A percentile compares a stretch with the other conserved stretches of the same genome.
Evolutionary conservation across 352 stramenopile species (phyloP).

Genomic region (Phytophthora rubi): DNA sequence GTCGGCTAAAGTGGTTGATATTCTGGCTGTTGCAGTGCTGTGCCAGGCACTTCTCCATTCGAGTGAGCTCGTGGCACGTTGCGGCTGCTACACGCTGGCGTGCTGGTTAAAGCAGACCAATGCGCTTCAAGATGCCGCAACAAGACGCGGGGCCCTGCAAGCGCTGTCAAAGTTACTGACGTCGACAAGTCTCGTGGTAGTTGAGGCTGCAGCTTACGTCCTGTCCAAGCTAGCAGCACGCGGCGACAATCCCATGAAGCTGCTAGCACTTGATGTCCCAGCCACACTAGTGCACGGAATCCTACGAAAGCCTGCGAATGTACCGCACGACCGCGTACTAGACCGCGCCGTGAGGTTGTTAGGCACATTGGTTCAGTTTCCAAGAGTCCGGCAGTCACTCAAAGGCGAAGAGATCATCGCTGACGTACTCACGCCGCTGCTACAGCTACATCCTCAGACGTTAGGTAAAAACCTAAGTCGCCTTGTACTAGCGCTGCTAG

Average conservation of each 20-base stretch:
- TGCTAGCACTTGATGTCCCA: constrained; percentile 66
- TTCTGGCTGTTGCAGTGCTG: constrained; percentile 62
- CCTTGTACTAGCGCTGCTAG: constrained; percentile 61
- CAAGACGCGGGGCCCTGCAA: constrained; percentile 47
- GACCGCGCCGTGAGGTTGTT: constrained; percentile 69
- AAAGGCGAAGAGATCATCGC: constrained; percentile 79
- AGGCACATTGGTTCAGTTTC: constrained; percentile 63
- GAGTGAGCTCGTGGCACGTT: constrained; percentile 76
- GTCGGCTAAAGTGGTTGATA: constrained; percentile 42
- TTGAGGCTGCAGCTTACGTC: constrained; percentile 68
- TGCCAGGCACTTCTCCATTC: constrained; percentile 61
- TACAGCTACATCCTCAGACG: constrained; percentile 61
- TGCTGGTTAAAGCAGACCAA: constrained; percentile 67
- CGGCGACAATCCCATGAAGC: constrained; percentile 69
- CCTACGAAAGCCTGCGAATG: constrained; percentile 41
- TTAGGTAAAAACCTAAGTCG: constrained; percentile 74
- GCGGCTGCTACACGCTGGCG: constrained; percentile 69
- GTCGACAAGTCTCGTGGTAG: constrained; percentile 58
- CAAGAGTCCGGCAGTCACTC: constrained; percentile 59
- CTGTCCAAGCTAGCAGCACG: constrained; percentile 70
- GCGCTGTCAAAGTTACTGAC: constrained; percentile 69
- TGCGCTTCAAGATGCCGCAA: constrained; percentile 55
- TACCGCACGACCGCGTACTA: constrained; percentile 57
- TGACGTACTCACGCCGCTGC: constrained; percentile 63
- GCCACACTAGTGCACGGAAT: constrained; percentile 61